Conservation (phyloP, 164 flowering plant genomes). For the Stephania cephalantha region DNA sequence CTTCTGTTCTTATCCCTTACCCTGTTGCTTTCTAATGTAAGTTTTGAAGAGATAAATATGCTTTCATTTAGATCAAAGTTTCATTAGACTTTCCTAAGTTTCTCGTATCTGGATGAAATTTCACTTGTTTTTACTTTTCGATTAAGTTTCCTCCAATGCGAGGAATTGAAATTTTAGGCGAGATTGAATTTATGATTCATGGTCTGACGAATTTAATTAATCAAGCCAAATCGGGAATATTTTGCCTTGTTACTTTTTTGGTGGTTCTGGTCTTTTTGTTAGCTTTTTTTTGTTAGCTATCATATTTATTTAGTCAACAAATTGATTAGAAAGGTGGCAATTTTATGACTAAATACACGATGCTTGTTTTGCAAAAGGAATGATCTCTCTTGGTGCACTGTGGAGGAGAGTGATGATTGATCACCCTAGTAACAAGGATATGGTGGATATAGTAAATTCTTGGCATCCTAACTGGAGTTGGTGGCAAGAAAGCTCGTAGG, state of each 20-base stretch:
- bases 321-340: not conserved
- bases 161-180: not conserved
- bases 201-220: not conserved
- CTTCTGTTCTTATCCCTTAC: too few species aligned
- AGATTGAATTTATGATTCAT: not conserved
- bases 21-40: too few species aligned
- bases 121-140: not conserved
- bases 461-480: constrained; percentile 58
- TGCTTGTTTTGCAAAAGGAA: constrained; percentile 30
- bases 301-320: not conserved
- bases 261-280: not conserved
- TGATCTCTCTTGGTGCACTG: constrained; percentile 36
- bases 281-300: not conserved
- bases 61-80: not conserved
- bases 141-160: not conserved
- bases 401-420: constrained; percentile 78
- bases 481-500: constrained; percentile 57
- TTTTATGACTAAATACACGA: constrained; percentile 1
- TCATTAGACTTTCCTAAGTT: not conserved
- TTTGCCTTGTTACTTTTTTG: not conserved
- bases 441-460: constrained; percentile 46
- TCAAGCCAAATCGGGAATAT: not conserved
- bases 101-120: not conserved
- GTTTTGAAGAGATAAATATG: not conserved
- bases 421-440: constrained; percentile 42